Base-by-base conservation (phyloP, 345 rosid genomes). In the Aquilaria sinensis region DNA sequence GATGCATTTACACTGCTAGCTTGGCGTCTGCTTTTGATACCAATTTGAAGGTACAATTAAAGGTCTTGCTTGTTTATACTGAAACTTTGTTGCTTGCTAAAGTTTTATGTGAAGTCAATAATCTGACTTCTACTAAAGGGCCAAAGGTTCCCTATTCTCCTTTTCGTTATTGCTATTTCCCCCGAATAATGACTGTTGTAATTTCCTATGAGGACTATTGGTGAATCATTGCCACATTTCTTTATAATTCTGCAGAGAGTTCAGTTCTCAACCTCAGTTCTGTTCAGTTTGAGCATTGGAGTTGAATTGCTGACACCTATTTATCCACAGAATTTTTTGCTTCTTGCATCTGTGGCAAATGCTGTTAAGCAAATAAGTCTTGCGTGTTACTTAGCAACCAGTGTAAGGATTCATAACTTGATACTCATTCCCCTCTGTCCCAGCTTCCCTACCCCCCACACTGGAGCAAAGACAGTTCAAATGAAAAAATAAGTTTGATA, bases 321-420 rank as follows among this genome's bases (percentile, higher is more conserved):
- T 31, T 86, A 83, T 77, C 97, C 96, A 1, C 81, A 71, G 51
- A 78, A 88, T 67, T 92, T 92, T 78, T 79, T 88, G 83, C 81
- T 88, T 70, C 78, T 92, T 1, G 96, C 98, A 2, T 78, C 98
- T 45, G 32, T 86, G 34, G 98, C 98, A 65, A 92, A 92, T 68
- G 69, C 86, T n/a, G 90, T 90, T n/a, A 92, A 92, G 78, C 96
- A 92, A 74, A 92, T 92, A 67, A 92, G 96, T 74, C 69, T 92
- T 14, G 88, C 98, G 0, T 86, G 92, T 79, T 79, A 85, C 78
- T 78, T 88, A 69, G 96, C 89, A 31, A 92, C 98, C 67, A 78
- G 83, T 79, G 94, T 92, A 86, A 86, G 93, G 67, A 74, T 78
- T 65, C 57, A 23, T 43, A 43, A 61, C 58, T 65, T 10, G 13